Evolutionary conservation across 208 protist species (phyloP).

Genomic region (Porcisia hertigi): DNA sequence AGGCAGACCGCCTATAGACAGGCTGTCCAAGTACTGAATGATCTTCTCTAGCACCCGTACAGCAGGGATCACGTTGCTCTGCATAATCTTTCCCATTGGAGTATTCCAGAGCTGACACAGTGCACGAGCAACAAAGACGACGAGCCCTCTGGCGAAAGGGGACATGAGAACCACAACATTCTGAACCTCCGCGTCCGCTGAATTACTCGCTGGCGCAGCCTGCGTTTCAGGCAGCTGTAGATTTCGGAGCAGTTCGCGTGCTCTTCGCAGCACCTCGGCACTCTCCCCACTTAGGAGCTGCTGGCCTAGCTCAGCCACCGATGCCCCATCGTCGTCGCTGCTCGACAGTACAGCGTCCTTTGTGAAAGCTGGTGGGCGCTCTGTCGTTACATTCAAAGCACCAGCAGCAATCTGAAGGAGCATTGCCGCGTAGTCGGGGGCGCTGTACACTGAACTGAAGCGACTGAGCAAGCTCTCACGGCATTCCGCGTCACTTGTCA

Average conservation of each 20-base stretch:
- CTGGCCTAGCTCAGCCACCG: conserved; percentile 55
- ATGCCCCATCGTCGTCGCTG: conserved; percentile 42
- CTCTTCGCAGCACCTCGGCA: conserved; percentile 54
- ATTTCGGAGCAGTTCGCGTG: conserved; percentile 66
- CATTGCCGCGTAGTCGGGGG: conserved; percentile 84
- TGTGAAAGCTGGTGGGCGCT: conserved; percentile 8
- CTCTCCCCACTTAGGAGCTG: conserved; percentile 43
- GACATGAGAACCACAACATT: conserved; percentile 72
- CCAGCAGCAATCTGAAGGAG: conserved; percentile 86
- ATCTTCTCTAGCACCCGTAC: conserved; percentile 26
- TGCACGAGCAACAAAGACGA: conserved; percentile 61
- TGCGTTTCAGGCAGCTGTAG: conserved; percentile 57
- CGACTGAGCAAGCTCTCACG: conserved; percentile 69
- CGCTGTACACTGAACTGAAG: conserved; percentile 70
- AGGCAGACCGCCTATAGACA: conserved; percentile 27
- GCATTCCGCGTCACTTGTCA: conserved; percentile 37
- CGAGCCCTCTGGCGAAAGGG: conserved; percentile 62
- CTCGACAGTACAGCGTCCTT: conserved; percentile 12
- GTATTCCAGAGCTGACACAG: conserved; percentile 77
- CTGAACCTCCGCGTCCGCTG: conserved; percentile 12
- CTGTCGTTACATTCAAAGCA: conserved; percentile 16
- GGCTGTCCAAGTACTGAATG: conserved; percentile 33
- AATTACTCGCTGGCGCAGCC: conserved; percentile 29
- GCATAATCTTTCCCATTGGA: conserved; percentile 36
- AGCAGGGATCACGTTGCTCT: conserved; percentile 11